Evolutionary conservation across 495 filamentous ascomycete species (phyloP), one percentile per base, ranked within the genome.

Genomic region (Xylaria cubensis): DNA sequence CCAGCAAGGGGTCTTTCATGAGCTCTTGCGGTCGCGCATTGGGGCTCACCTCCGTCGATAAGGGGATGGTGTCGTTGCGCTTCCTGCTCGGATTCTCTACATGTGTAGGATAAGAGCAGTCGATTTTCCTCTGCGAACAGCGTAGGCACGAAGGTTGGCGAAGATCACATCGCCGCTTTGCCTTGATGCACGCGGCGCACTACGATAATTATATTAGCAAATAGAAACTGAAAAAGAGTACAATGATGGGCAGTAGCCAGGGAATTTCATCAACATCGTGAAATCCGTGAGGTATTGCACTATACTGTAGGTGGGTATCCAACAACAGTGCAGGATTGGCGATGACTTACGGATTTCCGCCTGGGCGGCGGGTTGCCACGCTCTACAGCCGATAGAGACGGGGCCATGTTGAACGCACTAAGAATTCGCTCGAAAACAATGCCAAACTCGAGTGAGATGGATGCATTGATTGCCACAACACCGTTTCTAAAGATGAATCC

Each of bases 111-210:
- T 89, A 89, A 21, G 75, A 62, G 78, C 87, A 89, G 2, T 74
- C 62, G 13, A 86, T 26, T 44, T 78, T 76, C 62, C 83, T 77
- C 68, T 80, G 79, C 7, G 75, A 64, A 74, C 87, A 89, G 46
- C 87, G 82, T 15, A 79, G 79, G 65, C 87, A 89, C 26, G 78
- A 75, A 13, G 86, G 87, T 32, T 78, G 78, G 8, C 78, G 80
- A 3, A 86, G 78, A 61, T 87, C 86, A 72, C 87, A 89, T 19
- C 85, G 83, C 17, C 87, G 78, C 72, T 88, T 89, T 10, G 84
- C 83, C 65, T 80, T 82, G 74, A 85, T 86, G 77, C 87, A 89
- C n/a, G 81, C 80, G 34, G 81, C 79, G 71, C 87, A 88, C 41
- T 71, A 19, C 17, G 26, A 15, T 10, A 24, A 13, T 2, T 13